Conservation (phyloP, 352 stramenopile species). For the Phytophthora constricta region DNA sequence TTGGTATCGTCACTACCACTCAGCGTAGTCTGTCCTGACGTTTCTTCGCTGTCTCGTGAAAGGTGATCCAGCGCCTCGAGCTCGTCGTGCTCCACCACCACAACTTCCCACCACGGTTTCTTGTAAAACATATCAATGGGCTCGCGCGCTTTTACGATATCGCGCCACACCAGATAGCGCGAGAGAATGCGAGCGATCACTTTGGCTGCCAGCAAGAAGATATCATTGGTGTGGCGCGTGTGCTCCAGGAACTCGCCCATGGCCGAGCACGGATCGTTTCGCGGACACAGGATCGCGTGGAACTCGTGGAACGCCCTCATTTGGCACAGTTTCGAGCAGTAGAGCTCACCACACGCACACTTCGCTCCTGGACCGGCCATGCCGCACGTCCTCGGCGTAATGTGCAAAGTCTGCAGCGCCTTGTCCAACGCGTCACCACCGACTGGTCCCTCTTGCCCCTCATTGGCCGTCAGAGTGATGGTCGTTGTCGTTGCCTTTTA, state of each 20-base stretch:
- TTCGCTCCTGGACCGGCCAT: slow-evolving; percentile 41
- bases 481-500: slow-evolving; percentile 12
- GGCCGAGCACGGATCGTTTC: slow-evolving; percentile 60
- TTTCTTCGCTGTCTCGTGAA: slow-evolving; percentile 5
- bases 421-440: slow-evolving; percentile 49
- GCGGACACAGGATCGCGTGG: slow-evolving; percentile 80
- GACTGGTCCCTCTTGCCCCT: slow-evolving; percentile 7
- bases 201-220: slow-evolving; percentile 90
- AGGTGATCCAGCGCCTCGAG: slow-evolving; percentile 29
- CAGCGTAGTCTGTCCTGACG: slow-evolving; percentile 12
- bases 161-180: slow-evolving; percentile 57
- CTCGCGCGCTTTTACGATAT: slow-evolving; percentile 63
- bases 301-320: slow-evolving; percentile 72
- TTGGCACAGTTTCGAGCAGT: slow-evolving; percentile 86
- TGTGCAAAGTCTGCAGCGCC: slow-evolving; percentile 44
- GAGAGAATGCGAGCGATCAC: slow-evolving; percentile 80
- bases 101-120: slow-evolving; percentile 90
- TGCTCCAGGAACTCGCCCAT: slow-evolving; percentile 76
- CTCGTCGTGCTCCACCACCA: slow-evolving; percentile 68
- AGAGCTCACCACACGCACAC: slow-evolving; percentile 80
- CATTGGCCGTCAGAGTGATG: neutral
- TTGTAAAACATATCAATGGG: slow-evolving; percentile 92
- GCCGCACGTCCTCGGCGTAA: slow-evolving; percentile 58
- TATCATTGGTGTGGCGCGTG: slow-evolving; percentile 91
- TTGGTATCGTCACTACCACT: slow-evolving; percentile 38